Conservation (phyloP, 768 basidiomycete genomes). For the Suillus brevipes region DNA sequence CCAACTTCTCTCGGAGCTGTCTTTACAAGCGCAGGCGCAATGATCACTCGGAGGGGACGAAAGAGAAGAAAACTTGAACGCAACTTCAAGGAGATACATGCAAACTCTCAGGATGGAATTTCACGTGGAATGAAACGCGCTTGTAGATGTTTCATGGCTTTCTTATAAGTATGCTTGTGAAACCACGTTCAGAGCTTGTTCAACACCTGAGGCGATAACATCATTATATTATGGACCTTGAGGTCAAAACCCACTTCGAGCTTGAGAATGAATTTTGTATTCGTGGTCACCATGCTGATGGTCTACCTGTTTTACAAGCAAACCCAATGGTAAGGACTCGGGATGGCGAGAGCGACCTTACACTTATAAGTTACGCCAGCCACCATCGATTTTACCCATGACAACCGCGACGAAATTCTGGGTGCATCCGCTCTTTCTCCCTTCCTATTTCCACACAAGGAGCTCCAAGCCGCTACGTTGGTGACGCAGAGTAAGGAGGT, state of each 20-base stretch:
- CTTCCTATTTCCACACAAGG: slow-evolving; percentile 42
- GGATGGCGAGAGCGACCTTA: background rate
- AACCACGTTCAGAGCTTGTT: background rate
- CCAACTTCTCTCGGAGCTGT: slow-evolving; percentile 52
- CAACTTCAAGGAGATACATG: slow-evolving; percentile 17
- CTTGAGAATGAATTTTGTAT: background rate
- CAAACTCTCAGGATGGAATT: slow-evolving; percentile 29
- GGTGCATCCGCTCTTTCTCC: background rate
- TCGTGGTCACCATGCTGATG: background rate
- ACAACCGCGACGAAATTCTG: background rate
- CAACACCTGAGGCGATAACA: background rate
- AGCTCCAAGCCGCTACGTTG: slow-evolving; percentile 75
- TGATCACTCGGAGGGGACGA: slow-evolving; percentile 25
- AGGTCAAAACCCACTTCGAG: background rate
- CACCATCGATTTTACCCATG: background rate
- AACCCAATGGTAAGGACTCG: background rate
- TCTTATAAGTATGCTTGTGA: background rate
- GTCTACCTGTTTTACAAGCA: background rate
- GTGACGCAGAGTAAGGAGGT: slow-evolving; percentile 68
- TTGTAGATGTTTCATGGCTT: background rate
- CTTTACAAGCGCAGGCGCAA: slow-evolving; percentile 40
- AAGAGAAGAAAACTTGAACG: slow-evolving; percentile 24
- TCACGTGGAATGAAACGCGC: slow-evolving; percentile 20
- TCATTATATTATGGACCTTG: background rate
- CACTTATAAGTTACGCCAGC: background rate